Percentiles rank a stretch among this genome's conserved stretches.
Evolutionary conservation across 352 stramenopile species (phyloP).

Genomic region (Globisporangium nunn): DNA sequence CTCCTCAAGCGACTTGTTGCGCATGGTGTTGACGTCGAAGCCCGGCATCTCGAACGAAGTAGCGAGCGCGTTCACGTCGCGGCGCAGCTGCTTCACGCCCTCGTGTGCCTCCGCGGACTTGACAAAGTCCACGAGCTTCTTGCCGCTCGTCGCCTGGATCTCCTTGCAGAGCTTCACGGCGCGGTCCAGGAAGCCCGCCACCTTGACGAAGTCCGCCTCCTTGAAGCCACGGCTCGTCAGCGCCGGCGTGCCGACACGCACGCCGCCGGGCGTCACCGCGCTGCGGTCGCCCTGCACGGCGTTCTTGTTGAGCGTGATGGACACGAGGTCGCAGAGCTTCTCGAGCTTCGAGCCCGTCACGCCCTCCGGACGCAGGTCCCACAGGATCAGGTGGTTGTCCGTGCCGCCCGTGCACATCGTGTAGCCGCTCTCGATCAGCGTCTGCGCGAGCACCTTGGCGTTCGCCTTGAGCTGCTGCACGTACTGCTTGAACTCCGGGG

Average conservation of each 20-base stretch:
- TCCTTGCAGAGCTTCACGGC: conserved; percentile 92
- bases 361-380: conserved; percentile 93
- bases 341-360: conserved; percentile 98
- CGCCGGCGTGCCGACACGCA: conserved; percentile 94
- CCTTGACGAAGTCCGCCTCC: conserved; percentile 94
- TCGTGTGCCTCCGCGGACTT: conserved; percentile 78
- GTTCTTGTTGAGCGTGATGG: conserved; percentile 99
- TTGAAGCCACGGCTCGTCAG: conserved; percentile 96
- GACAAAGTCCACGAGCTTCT: conserved; percentile 92
- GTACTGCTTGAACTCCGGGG: conserved; percentile 97
- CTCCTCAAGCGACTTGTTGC: conserved; percentile 77
- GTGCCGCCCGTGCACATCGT: conserved; percentile 96
- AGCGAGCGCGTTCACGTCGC: conserved; percentile 92
- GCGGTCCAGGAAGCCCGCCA: conserved; percentile 94
- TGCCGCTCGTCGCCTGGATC: conserved; percentile 88
- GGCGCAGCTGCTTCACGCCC: conserved; percentile 84
- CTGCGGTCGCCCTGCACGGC: conserved; percentile 95
- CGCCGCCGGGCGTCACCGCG: conserved; percentile 92
- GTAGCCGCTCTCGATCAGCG: conserved; percentile 92
- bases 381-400: conserved; percentile 99
- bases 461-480: conserved; percentile 92
- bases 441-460: conserved; percentile 89
- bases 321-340: conserved; percentile 95
- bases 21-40: conserved; percentile 89
- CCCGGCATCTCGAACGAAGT: conserved; percentile 95